These are phyloP conservation scores for Baorangia bicolor DNA, from an alignment of 768 basidiomycete species.

Conservation along the genomic window DNA sequence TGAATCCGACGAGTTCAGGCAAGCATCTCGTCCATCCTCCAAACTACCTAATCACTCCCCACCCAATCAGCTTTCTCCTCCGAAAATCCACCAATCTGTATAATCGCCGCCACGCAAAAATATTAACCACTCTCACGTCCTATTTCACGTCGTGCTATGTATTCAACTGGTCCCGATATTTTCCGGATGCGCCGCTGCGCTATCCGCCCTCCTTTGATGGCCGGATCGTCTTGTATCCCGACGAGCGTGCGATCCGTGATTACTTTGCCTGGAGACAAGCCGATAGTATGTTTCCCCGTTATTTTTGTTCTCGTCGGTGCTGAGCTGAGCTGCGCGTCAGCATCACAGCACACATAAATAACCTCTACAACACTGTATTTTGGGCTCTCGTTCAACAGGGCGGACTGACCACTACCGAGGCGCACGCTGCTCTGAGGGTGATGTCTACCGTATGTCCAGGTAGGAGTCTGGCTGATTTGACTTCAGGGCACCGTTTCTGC, in stretches of 20 bases:
- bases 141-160: conserved; percentile 91
- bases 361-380: conserved; percentile 93
- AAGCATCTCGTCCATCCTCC: not conserved
- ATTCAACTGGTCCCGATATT: conserved; percentile 78
- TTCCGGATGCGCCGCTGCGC: conserved; percentile 66
- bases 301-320: not conserved
- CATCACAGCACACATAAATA: conserved; percentile 89
- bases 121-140: conserved; percentile 78
- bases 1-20: conserved; percentile 98
- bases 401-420: conserved; percentile 74
- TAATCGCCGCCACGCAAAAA: conserved; percentile 85
- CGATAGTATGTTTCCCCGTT: conserved; percentile 65
- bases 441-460: conserved; percentile 8
- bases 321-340: conserved; percentile 19
- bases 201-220: conserved; percentile 96
- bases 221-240: conserved; percentile 80
- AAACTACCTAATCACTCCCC: not conserved
- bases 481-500: conserved; percentile 82
- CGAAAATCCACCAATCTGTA: conserved; percentile 73
- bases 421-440: conserved; percentile 78
- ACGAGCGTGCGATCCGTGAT: conserved; percentile 69
- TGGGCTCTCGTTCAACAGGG: conserved; percentile 91
- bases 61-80: conserved; percentile 72
- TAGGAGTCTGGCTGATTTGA: conserved; percentile 9
- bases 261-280: conserved; percentile 97